Evolutionary conservation across 805 yeast genomes (phyloP).

Genomic region (Metschnikowia gelsemii): DNA sequence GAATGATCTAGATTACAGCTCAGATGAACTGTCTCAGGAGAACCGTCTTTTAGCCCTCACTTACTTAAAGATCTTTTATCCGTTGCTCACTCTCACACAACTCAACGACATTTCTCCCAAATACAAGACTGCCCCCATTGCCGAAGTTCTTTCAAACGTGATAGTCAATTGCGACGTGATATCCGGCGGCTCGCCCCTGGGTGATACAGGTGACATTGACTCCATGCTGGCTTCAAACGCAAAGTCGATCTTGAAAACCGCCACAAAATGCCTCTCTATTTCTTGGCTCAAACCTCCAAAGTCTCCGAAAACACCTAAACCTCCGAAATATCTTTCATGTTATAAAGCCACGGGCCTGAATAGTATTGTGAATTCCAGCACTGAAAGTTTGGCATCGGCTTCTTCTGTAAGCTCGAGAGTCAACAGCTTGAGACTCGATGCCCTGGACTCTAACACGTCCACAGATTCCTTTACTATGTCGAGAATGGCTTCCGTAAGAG

Average conservation of each 20-base stretch:
- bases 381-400: conserved; percentile 16
- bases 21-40: conserved; percentile 50
- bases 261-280: conserved; percentile 34
- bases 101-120: conserved; percentile 46
- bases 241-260: conserved; percentile 29
- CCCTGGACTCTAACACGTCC: conserved; percentile 6
- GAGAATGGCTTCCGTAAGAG: conserved; percentile 33
- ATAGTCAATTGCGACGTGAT: conserved; percentile 26
- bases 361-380: conserved; percentile 12
- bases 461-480: conserved; percentile 19
- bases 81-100: conserved; percentile 66
- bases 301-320: conserved; percentile 21
- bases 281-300: conserved; percentile 31
- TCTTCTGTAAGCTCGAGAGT: conserved; percentile 8
- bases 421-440: conserved; percentile 1
- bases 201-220: background rate
- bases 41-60: conserved; percentile 48
- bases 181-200: background rate
- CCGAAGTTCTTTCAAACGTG: conserved; percentile 51
- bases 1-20: conserved; percentile 56
- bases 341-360: background rate
- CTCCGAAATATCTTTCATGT: conserved; percentile 2
- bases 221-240: background rate
- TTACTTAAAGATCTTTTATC: conserved; percentile 71
- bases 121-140: conserved; percentile 59